Evolutionary conservation across 192 early-diverging fungal genomes (phyloP).

Genomic region (Linnemannia zychae): DNA sequence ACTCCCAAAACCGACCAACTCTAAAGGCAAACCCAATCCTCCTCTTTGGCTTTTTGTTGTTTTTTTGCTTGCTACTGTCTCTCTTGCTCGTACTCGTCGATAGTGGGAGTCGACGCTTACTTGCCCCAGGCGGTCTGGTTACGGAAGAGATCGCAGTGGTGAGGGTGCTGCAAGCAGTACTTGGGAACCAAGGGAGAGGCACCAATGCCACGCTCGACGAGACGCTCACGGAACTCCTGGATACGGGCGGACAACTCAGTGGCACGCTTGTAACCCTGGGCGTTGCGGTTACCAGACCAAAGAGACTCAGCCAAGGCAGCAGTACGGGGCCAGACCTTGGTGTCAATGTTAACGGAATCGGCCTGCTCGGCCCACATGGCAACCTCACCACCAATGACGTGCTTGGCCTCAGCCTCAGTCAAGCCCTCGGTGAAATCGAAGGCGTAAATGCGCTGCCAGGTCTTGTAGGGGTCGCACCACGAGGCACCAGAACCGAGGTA

Average conservation of each 20-base stretch:
- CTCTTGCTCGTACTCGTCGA: background rate
- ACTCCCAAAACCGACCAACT: background rate
- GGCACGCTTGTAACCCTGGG: constrained; percentile 43
- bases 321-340: constrained; percentile 78
- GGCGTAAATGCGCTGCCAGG: constrained; percentile 80
- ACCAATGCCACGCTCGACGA: constrained; percentile 72
- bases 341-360: constrained; percentile 68
- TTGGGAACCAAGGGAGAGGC: constrained; percentile 73
- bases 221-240: constrained; percentile 75
- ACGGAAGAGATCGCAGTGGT: constrained; percentile 48
- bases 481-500: constrained; percentile 65
- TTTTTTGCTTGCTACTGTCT: background rate
- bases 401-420: constrained; percentile 63
- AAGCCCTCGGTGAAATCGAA: constrained; percentile 74
- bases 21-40: background rate
- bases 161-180: constrained; percentile 57
- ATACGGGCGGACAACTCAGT: constrained; percentile 62
- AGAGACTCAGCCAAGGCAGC: constrained; percentile 75
- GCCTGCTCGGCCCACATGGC: constrained; percentile 81
- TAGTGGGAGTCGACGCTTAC: constrained; percentile 12
- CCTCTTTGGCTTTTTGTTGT: background rate
- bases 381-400: constrained; percentile 78
- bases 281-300: constrained; percentile 77
- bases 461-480: constrained; percentile 84
- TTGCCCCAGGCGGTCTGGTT: constrained; percentile 51